Evolutionary conservation across 2,329 filamentous ascomycete genomes (phyloP).

Genomic region (Colletotrichum sp.): DNA sequence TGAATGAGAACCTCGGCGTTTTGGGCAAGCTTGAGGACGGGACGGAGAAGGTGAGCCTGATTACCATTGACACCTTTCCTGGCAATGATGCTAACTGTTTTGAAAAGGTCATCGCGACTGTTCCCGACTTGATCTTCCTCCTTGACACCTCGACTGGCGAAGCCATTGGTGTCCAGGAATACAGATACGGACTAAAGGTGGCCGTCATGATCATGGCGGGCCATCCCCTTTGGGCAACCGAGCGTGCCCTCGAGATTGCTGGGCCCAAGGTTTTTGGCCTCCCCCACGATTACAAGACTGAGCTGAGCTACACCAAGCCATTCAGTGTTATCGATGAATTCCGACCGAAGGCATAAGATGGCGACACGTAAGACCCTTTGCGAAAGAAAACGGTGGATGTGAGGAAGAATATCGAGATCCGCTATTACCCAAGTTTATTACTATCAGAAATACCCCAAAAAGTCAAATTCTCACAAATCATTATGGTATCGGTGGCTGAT

Average conservation of each 20-base stretch:
- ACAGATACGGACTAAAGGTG: constrained; percentile 31
- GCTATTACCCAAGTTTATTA: background rate
- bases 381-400: background rate
- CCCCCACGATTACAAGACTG: constrained; percentile 18
- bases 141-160: constrained; percentile 40
- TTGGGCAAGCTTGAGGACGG: constrained; percentile 22
- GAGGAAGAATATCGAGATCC: background rate
- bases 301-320: constrained; percentile 15
- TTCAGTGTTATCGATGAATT: constrained; percentile 22
- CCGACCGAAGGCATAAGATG: background rate
- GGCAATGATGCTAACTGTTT: background rate
- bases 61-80: background rate
- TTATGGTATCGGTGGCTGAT: background rate
- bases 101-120: constrained; percentile 35
- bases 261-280: constrained; percentile 22
- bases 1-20: constrained; percentile 23
- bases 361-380: background rate
- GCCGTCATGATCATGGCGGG: constrained; percentile 21
- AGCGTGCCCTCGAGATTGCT: constrained; percentile 25
- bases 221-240: constrained; percentile 13
- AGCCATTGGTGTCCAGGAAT: constrained; percentile 42
- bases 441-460: background rate
- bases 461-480: background rate
- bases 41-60: constrained; percentile 22
- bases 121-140: constrained; percentile 46